Conservation (phyloP, 1,139 yeast species). For the Yamadazyma epiphylla region DNA sequence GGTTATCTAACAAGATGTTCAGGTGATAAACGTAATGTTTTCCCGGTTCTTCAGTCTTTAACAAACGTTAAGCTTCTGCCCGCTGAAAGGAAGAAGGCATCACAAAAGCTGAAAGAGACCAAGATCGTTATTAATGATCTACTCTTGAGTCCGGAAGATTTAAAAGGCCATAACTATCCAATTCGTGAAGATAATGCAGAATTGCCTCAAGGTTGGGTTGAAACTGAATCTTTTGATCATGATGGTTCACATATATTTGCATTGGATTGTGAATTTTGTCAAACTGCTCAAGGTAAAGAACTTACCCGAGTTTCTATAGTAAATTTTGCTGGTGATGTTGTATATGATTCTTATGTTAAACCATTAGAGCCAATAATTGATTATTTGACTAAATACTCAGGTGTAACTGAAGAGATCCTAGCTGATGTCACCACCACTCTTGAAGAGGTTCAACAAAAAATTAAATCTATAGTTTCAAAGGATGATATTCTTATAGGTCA, state of each 20-base stretch:
- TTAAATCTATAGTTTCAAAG: conserved; percentile 38
- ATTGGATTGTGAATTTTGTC: conserved; percentile 92
- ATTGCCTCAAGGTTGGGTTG: conserved; percentile 45
- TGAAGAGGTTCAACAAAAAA: conserved; percentile 59
- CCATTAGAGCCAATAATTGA: conserved; percentile 73
- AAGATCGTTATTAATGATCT: conserved; percentile 54
- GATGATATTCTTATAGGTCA: conserved; percentile 68
- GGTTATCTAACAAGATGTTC: conserved; percentile 51
- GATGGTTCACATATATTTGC: conserved; percentile 67
- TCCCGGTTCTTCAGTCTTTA: conserved; percentile 53
- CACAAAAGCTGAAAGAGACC: conserved; percentile 27
- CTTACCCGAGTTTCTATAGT: conserved; percentile 76
- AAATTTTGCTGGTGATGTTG: conserved; percentile 54
- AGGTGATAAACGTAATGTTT: conserved; percentile 57
- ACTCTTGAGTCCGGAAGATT: conserved; percentile 40
- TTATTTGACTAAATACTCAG: conserved; percentile 80
- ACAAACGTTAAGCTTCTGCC: conserved; percentile 53
- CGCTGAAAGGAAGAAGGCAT: conserved; percentile 42
- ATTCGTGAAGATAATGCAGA: conserved; percentile 33
- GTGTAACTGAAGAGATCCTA: conserved; percentile 72
- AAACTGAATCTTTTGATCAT: conserved; percentile 50
- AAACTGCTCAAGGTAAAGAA: conserved; percentile 56
- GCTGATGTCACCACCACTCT: conserved; percentile 60
- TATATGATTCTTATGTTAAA: conserved; percentile 72
- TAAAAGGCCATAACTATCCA: conserved; percentile 56